Evolutionary conservation across 805 yeast species (phyloP), one percentile per base, ranked within the genome.

Genomic region (Zygotorulaspora sp.): DNA sequence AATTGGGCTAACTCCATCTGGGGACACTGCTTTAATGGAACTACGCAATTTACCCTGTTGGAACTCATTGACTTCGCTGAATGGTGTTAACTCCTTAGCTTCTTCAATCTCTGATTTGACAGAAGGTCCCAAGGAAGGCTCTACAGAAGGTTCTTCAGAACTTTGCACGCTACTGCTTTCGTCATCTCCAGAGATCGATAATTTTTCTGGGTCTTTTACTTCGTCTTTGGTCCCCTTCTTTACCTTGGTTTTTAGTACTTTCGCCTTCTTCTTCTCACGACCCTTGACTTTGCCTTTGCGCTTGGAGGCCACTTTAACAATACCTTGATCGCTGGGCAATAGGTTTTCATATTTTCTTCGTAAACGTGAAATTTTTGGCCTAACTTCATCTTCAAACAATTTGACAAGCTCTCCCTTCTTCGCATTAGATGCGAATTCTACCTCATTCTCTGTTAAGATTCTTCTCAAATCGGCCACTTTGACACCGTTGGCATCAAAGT

Each of bases 391-490:
- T n/a, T 72, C 65, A 61, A 78, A 85, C n/a, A 81, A 41, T n/a
- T 64, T 62, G 2, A 87, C 60, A 41, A 88, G 67, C 9, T 75
- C 78, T 5, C 74, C 62, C 58, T 90, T 90, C 55, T 80, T 84
- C 5, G 88, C 80, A 31, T 72, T 66, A 1, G 82, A 65, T 0
- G 83, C 71, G 53, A 70, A 80, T 1, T 62, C 58, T n/a, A 89
- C 67, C n/a, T 74, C 70, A 54, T 86, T 74, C 38, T 75, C 79
- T 9, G 68, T 61, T 36, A 90, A 66, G 15, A 86, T 70, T 15
- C 77, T 72, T 51, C 92, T 72, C 53, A 90, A 67, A 42, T 83
- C 77, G 3, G 88, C 77, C 15, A 85, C 79, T 35, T 78, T 82
- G 47, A 83, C 65, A 26, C 70, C 65, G 17, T 70, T 63, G 5